A percentile compares a stretch with the other conserved stretches of the same genome.
Evolutionary conservation across 1,284 basidiomycete genomes (phyloP).

Genomic region (Papiliotrema nemorosa): DNA sequence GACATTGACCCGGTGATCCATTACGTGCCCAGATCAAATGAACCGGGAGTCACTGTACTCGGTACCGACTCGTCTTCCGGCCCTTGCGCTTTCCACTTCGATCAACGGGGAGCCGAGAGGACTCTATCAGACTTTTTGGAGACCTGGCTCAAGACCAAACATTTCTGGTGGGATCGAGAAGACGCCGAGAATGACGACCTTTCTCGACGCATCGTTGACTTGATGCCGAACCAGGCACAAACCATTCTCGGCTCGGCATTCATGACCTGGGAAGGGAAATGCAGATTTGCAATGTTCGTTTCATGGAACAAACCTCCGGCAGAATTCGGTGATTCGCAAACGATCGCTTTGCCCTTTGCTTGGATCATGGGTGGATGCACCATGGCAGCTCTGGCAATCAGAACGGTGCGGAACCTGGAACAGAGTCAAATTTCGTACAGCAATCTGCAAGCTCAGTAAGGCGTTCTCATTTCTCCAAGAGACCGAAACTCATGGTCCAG

Average conservation of each 20-base stretch:
- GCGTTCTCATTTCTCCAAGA: neutral
- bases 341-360: slow-evolving; percentile 32
- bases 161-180: slow-evolving; percentile 41
- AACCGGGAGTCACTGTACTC: slow-evolving; percentile 14
- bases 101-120: slow-evolving; percentile 7
- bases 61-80: slow-evolving; percentile 13
- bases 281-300: slow-evolving; percentile 34
- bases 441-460: slow-evolving; percentile 44
- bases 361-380: slow-evolving; percentile 39
- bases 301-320: slow-evolving; percentile 36
- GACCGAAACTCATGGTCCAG: slow-evolving; percentile 10
- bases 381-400: slow-evolving; percentile 34
- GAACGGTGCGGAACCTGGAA: slow-evolving; percentile 36
- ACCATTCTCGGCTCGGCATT: slow-evolving; percentile 30
- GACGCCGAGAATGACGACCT: slow-evolving; percentile 23
- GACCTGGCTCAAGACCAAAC: slow-evolving; percentile 22
- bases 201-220: slow-evolving; percentile 21
- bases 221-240: slow-evolving; percentile 30
- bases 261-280: slow-evolving; percentile 29
- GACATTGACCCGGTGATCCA: slow-evolving; percentile 34
- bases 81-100: slow-evolving; percentile 19
- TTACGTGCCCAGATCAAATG: slow-evolving; percentile 13
- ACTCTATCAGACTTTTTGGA: slow-evolving; percentile 24
- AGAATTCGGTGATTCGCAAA: slow-evolving; percentile 29
- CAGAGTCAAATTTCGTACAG: slow-evolving; percentile 44